These are phyloP conservation scores for Diaporthe australafricana DNA, from an alignment of 2,329 filamentous ascomycete species.

Conservation along the genomic window DNA sequence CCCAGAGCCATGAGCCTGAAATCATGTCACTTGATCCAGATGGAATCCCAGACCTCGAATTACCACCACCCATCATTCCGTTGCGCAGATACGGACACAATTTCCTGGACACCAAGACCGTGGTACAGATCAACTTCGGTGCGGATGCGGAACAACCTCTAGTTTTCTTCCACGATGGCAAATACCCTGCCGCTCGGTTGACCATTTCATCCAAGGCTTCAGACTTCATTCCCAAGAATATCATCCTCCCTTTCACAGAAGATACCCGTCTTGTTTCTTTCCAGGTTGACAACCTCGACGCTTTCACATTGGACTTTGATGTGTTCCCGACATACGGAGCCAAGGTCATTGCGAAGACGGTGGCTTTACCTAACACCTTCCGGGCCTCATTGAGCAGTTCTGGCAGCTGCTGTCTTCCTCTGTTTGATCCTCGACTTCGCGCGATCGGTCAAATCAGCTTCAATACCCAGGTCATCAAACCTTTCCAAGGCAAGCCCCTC, in stretches of 20 bases:
- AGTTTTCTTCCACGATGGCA: conserved; percentile 95
- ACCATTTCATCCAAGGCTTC: conserved; percentile 97
- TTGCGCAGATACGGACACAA: conserved; percentile 96
- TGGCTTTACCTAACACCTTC: conserved; percentile 90
- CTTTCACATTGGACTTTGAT: conserved; percentile 96
- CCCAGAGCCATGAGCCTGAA: conserved; percentile 62
- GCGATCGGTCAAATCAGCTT: conserved; percentile 96
- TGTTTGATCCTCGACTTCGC: conserved; percentile 91
- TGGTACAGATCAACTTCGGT: conserved; percentile 92
- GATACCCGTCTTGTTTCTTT: conserved; percentile 94
- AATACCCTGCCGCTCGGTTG: conserved; percentile 93
- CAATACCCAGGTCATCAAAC: conserved; percentile 95
- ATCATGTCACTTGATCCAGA: conserved; percentile 82
- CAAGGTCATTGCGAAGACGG: conserved; percentile 96
- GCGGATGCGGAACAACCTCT: conserved; percentile 80
- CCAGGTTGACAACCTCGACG: conserved; percentile 92
- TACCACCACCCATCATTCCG: conserved; percentile 96
- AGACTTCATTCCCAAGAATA: conserved; percentile 95
- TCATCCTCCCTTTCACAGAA: conserved; percentile 95
- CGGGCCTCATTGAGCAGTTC: conserved; percentile 79
- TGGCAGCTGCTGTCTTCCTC: conserved; percentile 83
- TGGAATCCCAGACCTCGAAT: conserved; percentile 89
- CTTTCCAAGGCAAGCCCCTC: conserved; percentile 89
- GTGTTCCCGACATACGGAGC: conserved; percentile 98
- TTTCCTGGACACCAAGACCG: conserved; percentile 97